Base-by-base conservation (phyloP, 768 basidiomycete genomes). In the Floccularia luteovirens region DNA sequence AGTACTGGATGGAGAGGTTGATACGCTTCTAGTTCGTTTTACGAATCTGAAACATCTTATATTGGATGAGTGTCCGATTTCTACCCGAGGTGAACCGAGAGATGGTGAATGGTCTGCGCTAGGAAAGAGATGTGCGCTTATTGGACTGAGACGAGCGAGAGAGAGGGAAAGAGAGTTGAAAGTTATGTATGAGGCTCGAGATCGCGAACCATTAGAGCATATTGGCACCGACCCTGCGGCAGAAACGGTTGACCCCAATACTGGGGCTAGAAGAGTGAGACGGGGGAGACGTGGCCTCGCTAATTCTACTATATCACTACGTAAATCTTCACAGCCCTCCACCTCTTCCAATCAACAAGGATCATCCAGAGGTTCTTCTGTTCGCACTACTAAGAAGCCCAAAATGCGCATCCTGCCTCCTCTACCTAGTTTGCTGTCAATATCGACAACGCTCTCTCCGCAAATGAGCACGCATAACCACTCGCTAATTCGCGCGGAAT, bases 131-230 rank as follows among this genome's bases (percentile, higher is more conserved):
- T 74, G 79, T 48, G 83, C 81, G 1, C 59, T 81, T 6, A 70
- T 70, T 1, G 82, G 83, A 0, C 64, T 81, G 30, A 69, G 65
- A 38, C 67, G 75, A 28, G 76, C 81, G 1, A 76, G 70, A 48
- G 81, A 81, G 44, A 63, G 77, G 30, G 90, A 92, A 60, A 77
- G 75, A 55, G 64, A 61, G 42, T 52, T 85, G 40, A 77, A 62
- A 47, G 53, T 52, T 16, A 75, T 74, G 74, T 44, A 74, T 10
- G 75, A 76, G 44, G 43, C 52, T 5, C 53, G 50, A 38, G 47
- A 47, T 5, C 48, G 38, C 17, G 31, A 37, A 5, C n/a, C n/a
- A n/a, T n/a, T n/a, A n/a, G 31, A 37, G 3, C 31, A 41, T 7
- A 40, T 43, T 27, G 43, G 30, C 11, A 42, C 34, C 23, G 39